Base-by-base conservation (phyloP, 352 stramenopile genomes). In the Pythium dissimile region DNA sequence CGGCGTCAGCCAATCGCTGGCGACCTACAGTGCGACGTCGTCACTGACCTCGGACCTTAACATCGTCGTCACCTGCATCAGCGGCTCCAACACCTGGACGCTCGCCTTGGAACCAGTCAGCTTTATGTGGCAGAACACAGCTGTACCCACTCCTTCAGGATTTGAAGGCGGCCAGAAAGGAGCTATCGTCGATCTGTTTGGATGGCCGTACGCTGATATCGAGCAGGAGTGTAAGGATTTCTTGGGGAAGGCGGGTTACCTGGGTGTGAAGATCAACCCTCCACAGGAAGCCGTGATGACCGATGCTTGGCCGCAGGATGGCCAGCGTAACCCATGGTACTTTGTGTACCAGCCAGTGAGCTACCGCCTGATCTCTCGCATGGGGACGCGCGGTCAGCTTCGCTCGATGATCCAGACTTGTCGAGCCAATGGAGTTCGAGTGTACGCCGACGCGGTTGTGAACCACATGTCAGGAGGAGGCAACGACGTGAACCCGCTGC, bases 191-290 rank as follows among this genome's bases (percentile, higher is more conserved):
- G 78, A 88, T 32, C 39, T 88, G 11, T 88, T 88, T 30, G 79
- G 77, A 4, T 87, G 77, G 78, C 74, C 78, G 21, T 84, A 84
- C 46, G 55, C 59, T 13, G 78, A 85, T 42, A 84, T 87, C 26
- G 77, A 75, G 26, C 39, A 69, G n/a, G 78, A 88, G 47, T 88
- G 77, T 49, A 39, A 60, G 11, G 65, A 77, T 34, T 84, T 85
- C 37, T 45, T 88, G n/a, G 74, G 73, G 21, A 85, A 85, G 30
- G 73, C 76, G 5, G 74, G 78, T 1, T 88, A 89, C 62, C 67
- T 89, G 54, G 77, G 79, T 3, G 72, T 86, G 20, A 89, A 88
- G 72, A 78, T 89, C 49, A 82, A 73, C 18, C 78, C 78, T 2
- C 74, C 74, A 3, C 78, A 88, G 39, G 78, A 88, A 43, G 64